Evolutionary conservation across 2,329 filamentous ascomycete genomes (phyloP).

Genomic region (Macrophomina phaseolina): DNA sequence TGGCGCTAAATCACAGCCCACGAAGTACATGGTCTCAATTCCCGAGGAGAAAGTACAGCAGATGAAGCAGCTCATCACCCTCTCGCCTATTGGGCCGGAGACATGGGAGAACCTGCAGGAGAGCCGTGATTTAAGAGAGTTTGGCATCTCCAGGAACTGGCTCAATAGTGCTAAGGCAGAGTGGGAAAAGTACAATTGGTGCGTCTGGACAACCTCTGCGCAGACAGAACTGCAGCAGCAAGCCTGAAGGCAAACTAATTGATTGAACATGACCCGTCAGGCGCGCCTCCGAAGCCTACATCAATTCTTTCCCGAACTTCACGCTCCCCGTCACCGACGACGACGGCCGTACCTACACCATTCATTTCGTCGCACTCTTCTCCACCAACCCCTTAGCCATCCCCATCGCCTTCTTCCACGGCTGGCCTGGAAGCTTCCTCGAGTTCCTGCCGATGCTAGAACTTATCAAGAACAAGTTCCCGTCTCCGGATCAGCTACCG

Average conservation of each 20-base stretch:
- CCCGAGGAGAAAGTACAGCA: constrained; percentile 42
- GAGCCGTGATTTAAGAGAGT: constrained; percentile 32
- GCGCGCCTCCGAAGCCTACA: constrained; percentile 42
- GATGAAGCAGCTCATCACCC: constrained; percentile 43
- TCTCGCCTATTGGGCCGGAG: constrained; percentile 41
- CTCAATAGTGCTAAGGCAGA: constrained; percentile 43
- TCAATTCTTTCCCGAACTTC: constrained; percentile 62
- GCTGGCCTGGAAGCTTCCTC: constrained; percentile 62
- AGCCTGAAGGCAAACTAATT: too few species aligned
- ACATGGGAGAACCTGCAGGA: constrained; percentile 39
- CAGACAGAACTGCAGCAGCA: too few species aligned
- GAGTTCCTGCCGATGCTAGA: constrained; percentile 63
- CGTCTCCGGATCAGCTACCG: constrained; percentile 54
- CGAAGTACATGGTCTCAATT: constrained; percentile 39
- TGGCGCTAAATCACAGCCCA: constrained; percentile 20
- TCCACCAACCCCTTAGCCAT: constrained; percentile 59
- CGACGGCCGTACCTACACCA: constrained; percentile 43
- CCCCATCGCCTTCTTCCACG: constrained; percentile 61
- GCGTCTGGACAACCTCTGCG: constrained; percentile 13
- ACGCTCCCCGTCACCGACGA: constrained; percentile 51
- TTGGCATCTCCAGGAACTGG: constrained; percentile 43
- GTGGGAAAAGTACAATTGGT: constrained; percentile 48
- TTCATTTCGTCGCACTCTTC: constrained; percentile 64
- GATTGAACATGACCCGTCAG: background rate
- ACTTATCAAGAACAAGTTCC: constrained; percentile 55